Evolutionary conservation across 495 filamentous ascomycete species (phyloP).

Genomic region (Penicillium fimorum): DNA sequence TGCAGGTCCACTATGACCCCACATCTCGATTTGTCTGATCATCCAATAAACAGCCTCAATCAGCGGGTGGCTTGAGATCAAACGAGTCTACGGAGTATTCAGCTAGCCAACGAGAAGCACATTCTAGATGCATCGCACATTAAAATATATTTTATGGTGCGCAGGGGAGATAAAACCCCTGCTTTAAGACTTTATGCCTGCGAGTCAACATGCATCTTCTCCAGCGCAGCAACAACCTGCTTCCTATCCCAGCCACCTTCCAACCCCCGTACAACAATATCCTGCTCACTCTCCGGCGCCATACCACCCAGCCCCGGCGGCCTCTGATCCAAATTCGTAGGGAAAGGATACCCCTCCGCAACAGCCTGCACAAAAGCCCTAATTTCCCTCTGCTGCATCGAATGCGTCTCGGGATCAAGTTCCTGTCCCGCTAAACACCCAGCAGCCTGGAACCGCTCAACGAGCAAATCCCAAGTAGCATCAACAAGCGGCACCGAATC

Average conservation of each 20-base stretch:
- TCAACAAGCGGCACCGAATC: constrained; percentile 46
- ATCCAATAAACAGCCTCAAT: constrained; percentile 5
- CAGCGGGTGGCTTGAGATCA: constrained; percentile 6
- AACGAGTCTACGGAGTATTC: neutral
- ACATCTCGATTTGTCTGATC: constrained; percentile 12
- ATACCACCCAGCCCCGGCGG: constrained; percentile 51
- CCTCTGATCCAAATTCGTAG: constrained; percentile 52
- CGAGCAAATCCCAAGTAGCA: constrained; percentile 39
- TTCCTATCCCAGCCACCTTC: constrained; percentile 34
- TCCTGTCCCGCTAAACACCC: constrained; percentile 27
- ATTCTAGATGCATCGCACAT: neutral
- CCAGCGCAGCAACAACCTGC: constrained; percentile 37
- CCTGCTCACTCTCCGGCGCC: constrained; percentile 56
- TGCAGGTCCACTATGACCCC: constrained; percentile 21
- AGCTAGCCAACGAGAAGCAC: neutral
- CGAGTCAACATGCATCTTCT: constrained; percentile 36
- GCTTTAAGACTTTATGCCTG: constrained; percentile 25
- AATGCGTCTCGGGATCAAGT: constrained; percentile 23
- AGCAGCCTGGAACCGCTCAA: constrained; percentile 27
- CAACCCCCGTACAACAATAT: constrained; percentile 45
- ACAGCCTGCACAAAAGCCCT: constrained; percentile 42
- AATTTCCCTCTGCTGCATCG: constrained; percentile 15
- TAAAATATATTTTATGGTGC: neutral
- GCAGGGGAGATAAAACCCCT: neutral
- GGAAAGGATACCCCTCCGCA: constrained; percentile 57